Base-by-base conservation (phyloP, 2,329 filamentous ascomycete genomes). In the Aureobasidium leucospermi region DNA sequence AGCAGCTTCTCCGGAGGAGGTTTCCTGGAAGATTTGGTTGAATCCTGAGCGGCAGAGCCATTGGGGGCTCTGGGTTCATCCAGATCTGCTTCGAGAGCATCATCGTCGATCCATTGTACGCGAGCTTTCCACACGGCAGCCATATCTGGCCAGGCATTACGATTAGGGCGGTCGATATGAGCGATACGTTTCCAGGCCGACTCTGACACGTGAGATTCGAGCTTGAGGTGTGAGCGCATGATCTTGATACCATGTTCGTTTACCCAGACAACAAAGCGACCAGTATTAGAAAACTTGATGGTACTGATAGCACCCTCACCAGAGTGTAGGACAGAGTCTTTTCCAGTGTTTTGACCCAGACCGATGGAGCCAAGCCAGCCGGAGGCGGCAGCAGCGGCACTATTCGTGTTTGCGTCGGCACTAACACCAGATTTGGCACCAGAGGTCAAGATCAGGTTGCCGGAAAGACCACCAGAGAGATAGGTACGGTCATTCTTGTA, bases 211-310 rank as follows among this genome's bases (percentile, higher is more conserved):
- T 81, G 81, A 63, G 79, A 85, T 6, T 95, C 90, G 5, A 96
- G 79, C 65, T 92, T 85, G 19, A 95, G 70, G 70, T 94, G 90
- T 4, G 90, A 90, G 39, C 94, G 85, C 92, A 97, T 97, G 62
- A 99, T 94, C 72, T 96, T 96, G 70, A 97, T 95, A 4, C 94
- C 94, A 68, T 95, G 88, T 73, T 99, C 94, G 68, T 97, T 99
- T 42, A 96, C 81, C 94, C 94, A 99, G 0, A 86, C 89, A 1
- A 96, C 88, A 68, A 92, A 97, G 74, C 88, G 94, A 0, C 94
- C 93, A 0, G 90, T 93, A 42, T 93, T 72, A 0, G 93, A 97
- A 91, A 93, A 99, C 72, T 95, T 93, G 69, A 99, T 94, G 3
- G 86, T 88, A 70, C 85, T 93, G 63, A 99, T 94, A 2, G 85